These are phyloP conservation scores for Amanita brunnescens DNA, from an alignment of 768 basidiomycete species.

Conservation along the genomic window DNA sequence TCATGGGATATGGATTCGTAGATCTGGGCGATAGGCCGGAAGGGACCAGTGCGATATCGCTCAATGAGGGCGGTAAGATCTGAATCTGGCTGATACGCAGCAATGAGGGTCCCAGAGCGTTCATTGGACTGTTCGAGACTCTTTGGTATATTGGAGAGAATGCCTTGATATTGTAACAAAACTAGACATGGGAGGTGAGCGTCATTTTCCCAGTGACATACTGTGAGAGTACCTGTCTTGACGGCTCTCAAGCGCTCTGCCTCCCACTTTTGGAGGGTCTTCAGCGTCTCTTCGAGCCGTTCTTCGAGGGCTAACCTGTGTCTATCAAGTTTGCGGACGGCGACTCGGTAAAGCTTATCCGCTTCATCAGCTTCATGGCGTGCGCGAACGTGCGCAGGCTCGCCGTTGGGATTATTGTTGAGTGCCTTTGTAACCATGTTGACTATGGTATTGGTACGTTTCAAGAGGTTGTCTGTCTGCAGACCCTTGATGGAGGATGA, in stretches of 20 bases:
- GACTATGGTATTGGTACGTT: constrained; percentile 61
- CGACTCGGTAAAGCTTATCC: constrained; percentile 69
- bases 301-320: constrained; percentile 85
- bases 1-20: constrained; percentile 83
- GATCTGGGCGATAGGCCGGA: constrained; percentile 76
- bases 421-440: constrained; percentile 69
- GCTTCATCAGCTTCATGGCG: constrained; percentile 76
- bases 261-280: constrained; percentile 79
- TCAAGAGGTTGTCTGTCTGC: constrained; percentile 47
- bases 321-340: constrained; percentile 75
- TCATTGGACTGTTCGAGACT: constrained; percentile 56
- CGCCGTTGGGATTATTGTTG: constrained; percentile 36
- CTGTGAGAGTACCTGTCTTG: constrained; percentile 54
- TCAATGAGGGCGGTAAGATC: constrained; percentile 85
- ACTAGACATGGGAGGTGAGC: constrained; percentile 30
- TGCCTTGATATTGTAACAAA: constrained; percentile 81
- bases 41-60: constrained; percentile 88
- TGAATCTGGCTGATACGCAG: constrained; percentile 81
- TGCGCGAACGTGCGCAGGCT: constrained; percentile 62
- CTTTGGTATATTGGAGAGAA: constrained; percentile 63
- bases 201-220: not conserved
- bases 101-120: constrained; percentile 65
- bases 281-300: constrained; percentile 74
- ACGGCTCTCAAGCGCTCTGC: constrained; percentile 72
- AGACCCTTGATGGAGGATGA: constrained; percentile 16